Evolutionary conservation across 768 basidiomycete genomes (phyloP).

Genomic region (Favolaschia claudopus): DNA sequence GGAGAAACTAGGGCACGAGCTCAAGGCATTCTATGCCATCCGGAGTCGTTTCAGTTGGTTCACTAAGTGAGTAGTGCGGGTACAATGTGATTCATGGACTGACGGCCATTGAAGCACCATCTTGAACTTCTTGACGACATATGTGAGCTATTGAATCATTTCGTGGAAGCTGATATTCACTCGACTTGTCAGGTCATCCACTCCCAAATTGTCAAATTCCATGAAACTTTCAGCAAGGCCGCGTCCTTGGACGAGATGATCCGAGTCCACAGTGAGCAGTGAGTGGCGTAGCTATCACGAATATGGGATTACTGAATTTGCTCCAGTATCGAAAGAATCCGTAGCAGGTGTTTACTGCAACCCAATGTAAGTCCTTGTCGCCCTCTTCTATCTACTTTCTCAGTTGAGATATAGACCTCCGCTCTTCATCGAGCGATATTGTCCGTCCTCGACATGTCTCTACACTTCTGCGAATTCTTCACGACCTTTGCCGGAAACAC

Average conservation of each 20-base stretch:
- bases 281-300: too few relatives aligned
- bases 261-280: slow-evolving; percentile 73
- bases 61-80: slow-evolving; percentile 82
- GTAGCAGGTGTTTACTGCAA: slow-evolving; percentile 69
- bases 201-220: slow-evolving; percentile 65
- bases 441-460: slow-evolving; percentile 75
- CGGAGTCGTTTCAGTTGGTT: slow-evolving; percentile 84
- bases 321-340: slow-evolving; percentile 65
- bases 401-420: slow-evolving; percentile 55
- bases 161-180: not conserved
- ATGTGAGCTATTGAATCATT: slow-evolving; percentile 53
- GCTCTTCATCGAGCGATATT: slow-evolving; percentile 71
- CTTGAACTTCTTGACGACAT: slow-evolving; percentile 74
- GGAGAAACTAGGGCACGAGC: slow-evolving; percentile 47
- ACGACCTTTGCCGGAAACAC: slow-evolving; percentile 65
- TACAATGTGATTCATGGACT: not conserved
- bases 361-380: slow-evolving; percentile 52
- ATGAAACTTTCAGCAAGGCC: slow-evolving; percentile 57
- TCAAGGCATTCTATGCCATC: slow-evolving; percentile 81
- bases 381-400: not conserved
- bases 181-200: slow-evolving; percentile 69
- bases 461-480: slow-evolving; percentile 75
- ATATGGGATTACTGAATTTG: slow-evolving; percentile 3
- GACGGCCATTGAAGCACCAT: slow-evolving; percentile 54
- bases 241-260: slow-evolving; percentile 83